Percentiles rank a stretch among this genome's conserved stretches.
These are phyloP conservation scores for Ganoderma meredithae DNA, from an alignment of 1,284 basidiomycete genomes.

Conservation along the genomic window DNA sequence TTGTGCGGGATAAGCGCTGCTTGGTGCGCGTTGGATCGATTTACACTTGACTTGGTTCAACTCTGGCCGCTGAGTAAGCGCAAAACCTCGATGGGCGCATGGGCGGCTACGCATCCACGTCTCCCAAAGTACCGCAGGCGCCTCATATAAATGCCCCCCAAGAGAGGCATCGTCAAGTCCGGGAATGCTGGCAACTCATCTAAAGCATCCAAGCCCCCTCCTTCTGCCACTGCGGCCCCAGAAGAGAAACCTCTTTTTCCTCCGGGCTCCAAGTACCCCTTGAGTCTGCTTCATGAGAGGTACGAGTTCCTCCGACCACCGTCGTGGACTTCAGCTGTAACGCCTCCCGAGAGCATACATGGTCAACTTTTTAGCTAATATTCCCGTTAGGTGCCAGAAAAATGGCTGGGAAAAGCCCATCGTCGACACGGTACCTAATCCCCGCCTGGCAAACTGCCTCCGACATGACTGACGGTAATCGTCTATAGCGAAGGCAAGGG, in stretches of 20 bases:
- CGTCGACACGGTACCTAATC: slow-evolving; percentile 69
- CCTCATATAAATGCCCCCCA: slow-evolving; percentile 66
- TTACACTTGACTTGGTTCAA: not conserved
- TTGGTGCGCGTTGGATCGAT: slow-evolving; percentile 14
- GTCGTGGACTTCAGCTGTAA: not conserved
- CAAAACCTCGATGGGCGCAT: not conserved
- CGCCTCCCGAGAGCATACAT: not conserved
- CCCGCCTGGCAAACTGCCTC: not conserved
- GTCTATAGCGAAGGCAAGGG: slow-evolving; percentile 52
- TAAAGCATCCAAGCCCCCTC: slow-evolving; percentile 54
- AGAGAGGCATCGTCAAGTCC: slow-evolving; percentile 81
- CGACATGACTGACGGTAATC: slow-evolving; percentile 25
- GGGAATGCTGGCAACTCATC: slow-evolving; percentile 88
- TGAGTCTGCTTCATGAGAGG: slow-evolving; percentile 82
- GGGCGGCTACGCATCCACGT: slow-evolving; percentile 17
- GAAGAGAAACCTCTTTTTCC: slow-evolving; percentile 75
- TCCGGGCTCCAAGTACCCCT: slow-evolving; percentile 81
- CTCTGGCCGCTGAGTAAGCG: slow-evolving; percentile 23
- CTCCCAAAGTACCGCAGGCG: slow-evolving; percentile 9
- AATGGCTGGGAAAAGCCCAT: slow-evolving; percentile 84
- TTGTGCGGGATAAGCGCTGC: not conserved
- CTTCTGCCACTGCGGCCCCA: slow-evolving; percentile 28
- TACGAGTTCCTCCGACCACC: slow-evolving; percentile 33
- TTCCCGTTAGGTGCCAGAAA: slow-evolving; percentile 76
- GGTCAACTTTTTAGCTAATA: not conserved